A percentile compares a stretch with the other conserved stretches of the same genome.
Conservation (phyloP, 2,329 filamentous ascomycete genomes). For the Amylocarpus encephaloides region DNA sequence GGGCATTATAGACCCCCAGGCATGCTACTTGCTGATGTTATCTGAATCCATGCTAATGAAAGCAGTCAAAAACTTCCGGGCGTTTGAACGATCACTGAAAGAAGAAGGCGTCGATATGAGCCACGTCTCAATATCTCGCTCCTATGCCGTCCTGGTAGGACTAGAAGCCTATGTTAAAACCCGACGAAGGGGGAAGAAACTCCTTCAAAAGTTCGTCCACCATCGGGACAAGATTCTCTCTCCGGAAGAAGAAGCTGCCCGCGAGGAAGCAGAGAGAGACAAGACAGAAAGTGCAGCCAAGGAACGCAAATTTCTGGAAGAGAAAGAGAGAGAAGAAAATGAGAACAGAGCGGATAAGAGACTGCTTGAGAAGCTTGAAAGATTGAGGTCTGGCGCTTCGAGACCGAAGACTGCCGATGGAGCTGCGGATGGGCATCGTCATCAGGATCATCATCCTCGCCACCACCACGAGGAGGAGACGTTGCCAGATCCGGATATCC, state of each 20-base stretch:
- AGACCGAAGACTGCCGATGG: not conserved
- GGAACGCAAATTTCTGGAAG: conserved; percentile 38
- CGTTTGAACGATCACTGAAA: conserved; percentile 68
- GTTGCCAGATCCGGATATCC: conserved; percentile 14
- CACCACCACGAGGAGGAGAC: conserved; percentile 3
- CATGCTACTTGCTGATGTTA: conserved; percentile 28
- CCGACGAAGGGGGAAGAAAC: conserved; percentile 52
- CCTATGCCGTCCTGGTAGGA: conserved; percentile 75
- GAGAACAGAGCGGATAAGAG: conserved; percentile 23
- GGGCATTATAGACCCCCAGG: conserved; percentile 81
- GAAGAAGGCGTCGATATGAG: conserved; percentile 73
- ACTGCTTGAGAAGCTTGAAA: conserved; percentile 38
- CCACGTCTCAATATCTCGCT: conserved; percentile 70
- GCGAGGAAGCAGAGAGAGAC: conserved; percentile 54
- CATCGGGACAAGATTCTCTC: conserved; percentile 53
- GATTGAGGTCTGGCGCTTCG: not conserved
- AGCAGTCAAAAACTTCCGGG: conserved; percentile 63
- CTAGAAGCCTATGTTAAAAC: conserved; percentile 73
- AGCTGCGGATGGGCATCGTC: not conserved
- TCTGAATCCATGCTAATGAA: conserved; percentile 3
- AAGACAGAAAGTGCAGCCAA: conserved; percentile 52
- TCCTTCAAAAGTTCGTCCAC: conserved; percentile 44
- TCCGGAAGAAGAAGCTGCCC: conserved; percentile 51
- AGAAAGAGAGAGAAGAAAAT: conserved; percentile 24
- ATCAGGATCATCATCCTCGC: too few relatives aligned